Percentiles rank a stretch among this genome's conserved stretches.
phyloP scores from a whole-genome alignment of 768 basidiomycete species.

The Lentinula aciculospora region DNA sequence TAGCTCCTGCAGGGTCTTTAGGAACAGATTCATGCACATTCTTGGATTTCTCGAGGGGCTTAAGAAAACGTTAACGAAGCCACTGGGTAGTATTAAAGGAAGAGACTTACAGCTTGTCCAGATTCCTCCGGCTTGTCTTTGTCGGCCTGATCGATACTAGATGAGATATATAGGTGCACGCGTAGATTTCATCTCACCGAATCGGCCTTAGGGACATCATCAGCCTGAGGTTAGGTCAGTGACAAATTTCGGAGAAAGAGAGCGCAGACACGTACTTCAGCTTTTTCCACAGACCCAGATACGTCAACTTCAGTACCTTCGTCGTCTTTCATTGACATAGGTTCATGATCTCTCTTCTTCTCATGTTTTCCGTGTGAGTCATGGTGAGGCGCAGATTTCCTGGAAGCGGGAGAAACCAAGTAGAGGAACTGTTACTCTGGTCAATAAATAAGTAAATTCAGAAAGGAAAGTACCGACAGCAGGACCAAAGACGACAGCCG shows the following conservation, averaged over 20 bases:
- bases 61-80: too few relatives aligned
- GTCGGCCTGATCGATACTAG: background rate
- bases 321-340: slow-evolving; percentile 9
- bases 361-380: background rate
- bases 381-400: slow-evolving; percentile 7
- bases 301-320: slow-evolving; percentile 6
- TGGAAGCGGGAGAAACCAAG: slow-evolving; percentile 3
- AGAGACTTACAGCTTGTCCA: background rate
- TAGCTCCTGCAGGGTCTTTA: slow-evolving; percentile 1
- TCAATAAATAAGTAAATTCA: background rate
- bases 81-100: background rate
- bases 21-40: background rate
- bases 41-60: background rate
- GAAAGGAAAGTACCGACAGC: background rate
- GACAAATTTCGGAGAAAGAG: background rate
- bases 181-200: background rate
- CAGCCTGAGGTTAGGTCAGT: background rate
- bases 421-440: slow-evolving; percentile 6
- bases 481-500: slow-evolving; percentile 8
- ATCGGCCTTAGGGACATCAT: slow-evolving; percentile 3
- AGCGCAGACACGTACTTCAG: slow-evolving; percentile 5
- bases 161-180: background rate
- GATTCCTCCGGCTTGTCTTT: background rate
- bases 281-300: slow-evolving; percentile 4
- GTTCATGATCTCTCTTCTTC: background rate